Conservation (phyloP, 352 stramenopile species). For the Phytophthora constricta region DNA sequence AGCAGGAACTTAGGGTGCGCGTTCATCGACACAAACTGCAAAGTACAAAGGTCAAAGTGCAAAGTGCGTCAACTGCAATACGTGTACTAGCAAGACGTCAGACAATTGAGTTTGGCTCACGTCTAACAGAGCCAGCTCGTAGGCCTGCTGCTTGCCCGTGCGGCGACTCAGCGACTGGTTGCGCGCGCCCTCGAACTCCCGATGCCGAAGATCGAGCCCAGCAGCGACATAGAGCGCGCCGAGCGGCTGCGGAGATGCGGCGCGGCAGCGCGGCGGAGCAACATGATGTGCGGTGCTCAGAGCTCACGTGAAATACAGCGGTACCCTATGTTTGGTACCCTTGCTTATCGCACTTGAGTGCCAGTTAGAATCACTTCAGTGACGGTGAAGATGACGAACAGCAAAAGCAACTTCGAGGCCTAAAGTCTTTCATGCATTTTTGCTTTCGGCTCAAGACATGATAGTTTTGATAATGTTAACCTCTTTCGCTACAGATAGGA, state of each 20-base stretch:
- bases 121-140: slow-evolving; percentile 72
- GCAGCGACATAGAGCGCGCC: slow-evolving; percentile 62
- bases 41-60: no score
- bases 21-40: slow-evolving; percentile 83
- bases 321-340: not conserved
- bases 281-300: slow-evolving; percentile 4
- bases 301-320: not conserved
- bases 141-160: slow-evolving; percentile 77
- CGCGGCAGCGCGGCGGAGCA: slow-evolving; percentile 18
- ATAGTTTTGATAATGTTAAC: not conserved
- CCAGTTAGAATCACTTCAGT: no score
- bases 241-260: slow-evolving; percentile 14
- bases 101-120: slow-evolving; percentile 21
- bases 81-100: no score
- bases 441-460: slow-evolving; percentile 21
- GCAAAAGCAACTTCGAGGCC: no score
- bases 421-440: not conserved
- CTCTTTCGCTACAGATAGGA: slow-evolving; percentile 17
- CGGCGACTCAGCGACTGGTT: slow-evolving; percentile 59
- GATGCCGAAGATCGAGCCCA: slow-evolving; percentile 83
- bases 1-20: slow-evolving; percentile 78
- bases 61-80: no score
- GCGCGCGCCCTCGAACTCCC: slow-evolving; percentile 79
- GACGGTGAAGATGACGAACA: no score
- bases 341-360: no score